Evolutionary conservation across 1,284 basidiomycete genomes (phyloP).

Genomic region (Megacollybia platyphylla): DNA sequence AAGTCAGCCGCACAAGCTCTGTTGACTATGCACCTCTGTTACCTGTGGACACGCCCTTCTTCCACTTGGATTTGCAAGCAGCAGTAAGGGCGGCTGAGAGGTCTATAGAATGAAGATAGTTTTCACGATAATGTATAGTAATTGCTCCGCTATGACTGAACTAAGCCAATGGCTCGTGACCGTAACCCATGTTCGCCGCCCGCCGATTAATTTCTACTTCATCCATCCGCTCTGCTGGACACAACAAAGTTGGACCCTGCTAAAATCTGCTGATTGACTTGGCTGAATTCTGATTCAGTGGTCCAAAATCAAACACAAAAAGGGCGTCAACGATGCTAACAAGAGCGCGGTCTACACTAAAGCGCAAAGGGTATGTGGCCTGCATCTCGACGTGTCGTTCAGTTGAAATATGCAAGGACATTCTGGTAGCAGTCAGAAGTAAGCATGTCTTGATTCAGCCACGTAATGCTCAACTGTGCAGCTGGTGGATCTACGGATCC

Average conservation of each 20-base stretch:
- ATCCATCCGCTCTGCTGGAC: slow-evolving; percentile 3
- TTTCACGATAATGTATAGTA: no score
- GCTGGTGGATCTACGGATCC: slow-evolving; percentile 61
- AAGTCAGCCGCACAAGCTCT: slow-evolving; percentile 2
- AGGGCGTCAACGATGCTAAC: slow-evolving; percentile 60
- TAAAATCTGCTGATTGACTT: not conserved
- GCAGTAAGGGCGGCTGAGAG: slow-evolving; percentile 64
- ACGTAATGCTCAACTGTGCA: slow-evolving; percentile 12
- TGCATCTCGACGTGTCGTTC: not conserved
- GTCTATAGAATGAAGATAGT: no score
- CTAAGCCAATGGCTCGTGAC: no score
- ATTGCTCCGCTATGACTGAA: not conserved
- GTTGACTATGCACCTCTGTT: slow-evolving; percentile 26
- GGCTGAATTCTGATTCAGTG: slow-evolving; percentile 30
- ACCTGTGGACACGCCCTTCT: slow-evolving; percentile 62
- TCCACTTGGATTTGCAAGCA: slow-evolving; percentile 72
- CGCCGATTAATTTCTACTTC: slow-evolving; percentile 4
- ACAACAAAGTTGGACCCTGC: slow-evolving; percentile 5
- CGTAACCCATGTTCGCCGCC: no score
- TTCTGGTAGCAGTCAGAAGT: slow-evolving; percentile 58
- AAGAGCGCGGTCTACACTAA: slow-evolving; percentile 50
- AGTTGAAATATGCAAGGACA: slow-evolving; percentile 37
- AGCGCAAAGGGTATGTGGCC: slow-evolving; percentile 38
- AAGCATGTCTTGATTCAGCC: slow-evolving; percentile 11
- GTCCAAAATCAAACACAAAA: slow-evolving; percentile 81